Percentiles rank a stretch among this genome's conserved stretches.
phyloP scores from a whole-genome alignment of 1,284 basidiomycete species.

The Marasmius sp. region DNA sequence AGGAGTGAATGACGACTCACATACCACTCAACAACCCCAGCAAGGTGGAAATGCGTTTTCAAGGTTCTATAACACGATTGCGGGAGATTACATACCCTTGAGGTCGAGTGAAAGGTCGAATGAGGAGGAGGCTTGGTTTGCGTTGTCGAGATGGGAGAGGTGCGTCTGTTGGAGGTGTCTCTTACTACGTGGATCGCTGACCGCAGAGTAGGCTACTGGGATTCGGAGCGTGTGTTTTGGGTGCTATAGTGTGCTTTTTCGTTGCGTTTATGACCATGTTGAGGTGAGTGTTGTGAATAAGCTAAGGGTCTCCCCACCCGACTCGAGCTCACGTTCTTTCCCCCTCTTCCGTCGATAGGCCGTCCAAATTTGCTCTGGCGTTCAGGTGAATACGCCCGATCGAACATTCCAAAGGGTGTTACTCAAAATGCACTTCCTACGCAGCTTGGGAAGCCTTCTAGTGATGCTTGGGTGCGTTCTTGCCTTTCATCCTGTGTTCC shows the following conservation, averaged over 20 bases:
- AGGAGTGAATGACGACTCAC: constrained; percentile 72
- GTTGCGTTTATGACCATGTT: constrained; percentile 93
- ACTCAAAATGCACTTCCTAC: background rate
- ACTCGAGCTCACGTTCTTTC: background rate
- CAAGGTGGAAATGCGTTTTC: constrained; percentile 58
- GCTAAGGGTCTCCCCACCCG: background rate
- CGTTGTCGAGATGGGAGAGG: constrained; percentile 89
- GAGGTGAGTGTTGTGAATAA: constrained; percentile 26
- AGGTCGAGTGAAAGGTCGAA: constrained; percentile 82
- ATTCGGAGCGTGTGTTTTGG: constrained; percentile 89
- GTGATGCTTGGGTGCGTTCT: constrained; percentile 81
- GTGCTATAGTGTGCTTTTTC: constrained; percentile 93
- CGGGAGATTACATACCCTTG: constrained; percentile 86
- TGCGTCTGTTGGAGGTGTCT: constrained; percentile 27
- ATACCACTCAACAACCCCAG: constrained; percentile 32
- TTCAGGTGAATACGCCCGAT: constrained; percentile 60
- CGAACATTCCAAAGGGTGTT: background rate
- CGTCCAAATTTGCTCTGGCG: constrained; percentile 86
- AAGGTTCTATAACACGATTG: constrained; percentile 74
- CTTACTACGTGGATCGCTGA: background rate
- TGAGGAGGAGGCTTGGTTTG: constrained; percentile 97
- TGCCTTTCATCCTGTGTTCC: constrained; percentile 23
- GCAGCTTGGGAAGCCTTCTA: constrained; percentile 76
- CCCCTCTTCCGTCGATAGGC: constrained; percentile 39
- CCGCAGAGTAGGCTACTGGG: constrained; percentile 69